Evolutionary conservation across 805 yeast genomes (phyloP).

Genomic region (Lachancea quebecensis): DNA sequence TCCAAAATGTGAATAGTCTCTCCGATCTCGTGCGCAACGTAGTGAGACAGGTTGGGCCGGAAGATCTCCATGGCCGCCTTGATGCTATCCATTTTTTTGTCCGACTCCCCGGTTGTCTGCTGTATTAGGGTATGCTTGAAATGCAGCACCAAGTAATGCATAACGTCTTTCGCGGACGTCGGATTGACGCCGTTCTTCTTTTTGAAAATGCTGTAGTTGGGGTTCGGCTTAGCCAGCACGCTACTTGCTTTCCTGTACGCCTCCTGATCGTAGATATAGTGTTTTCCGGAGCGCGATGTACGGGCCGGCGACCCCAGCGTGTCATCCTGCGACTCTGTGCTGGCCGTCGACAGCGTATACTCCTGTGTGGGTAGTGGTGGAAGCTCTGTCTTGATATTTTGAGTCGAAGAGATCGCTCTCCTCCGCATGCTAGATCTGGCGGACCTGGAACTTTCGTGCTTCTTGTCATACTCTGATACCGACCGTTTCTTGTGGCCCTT

Average conservation of each 20-base stretch:
- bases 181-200: slow-evolving; percentile 25
- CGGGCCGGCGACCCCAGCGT: slow-evolving; percentile 23
- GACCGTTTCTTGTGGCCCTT: slow-evolving; percentile 1
- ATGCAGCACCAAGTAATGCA: slow-evolving; percentile 30
- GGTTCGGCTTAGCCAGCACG: slow-evolving; percentile 6
- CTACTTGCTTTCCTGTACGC: slow-evolving; percentile 17
- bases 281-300: slow-evolving; percentile 14
- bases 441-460: slow-evolving; percentile 1
- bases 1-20: slow-evolving; percentile 25
- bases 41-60: slow-evolving; percentile 32
- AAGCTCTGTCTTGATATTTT: slow-evolving; percentile 15
- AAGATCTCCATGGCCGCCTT: slow-evolving; percentile 29
- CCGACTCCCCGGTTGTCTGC: slow-evolving; percentile 13
- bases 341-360: neutral
- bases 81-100: slow-evolving; percentile 10
- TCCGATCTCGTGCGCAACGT: slow-evolving; percentile 27
- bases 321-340: slow-evolving; percentile 14
- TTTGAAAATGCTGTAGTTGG: slow-evolving; percentile 15
- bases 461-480: slow-evolving; percentile 4
- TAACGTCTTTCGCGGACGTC: slow-evolving; percentile 30
- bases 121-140: slow-evolving; percentile 20
- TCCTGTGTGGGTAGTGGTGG: slow-evolving; percentile 7
- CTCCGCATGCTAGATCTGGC: slow-evolving; percentile 4
- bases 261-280: slow-evolving; percentile 31
- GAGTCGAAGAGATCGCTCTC: slow-evolving; percentile 8